Conservation (phyloP, 2,329 filamentous ascomycete genomes). For the Aspergillus tamarii region DNA sequence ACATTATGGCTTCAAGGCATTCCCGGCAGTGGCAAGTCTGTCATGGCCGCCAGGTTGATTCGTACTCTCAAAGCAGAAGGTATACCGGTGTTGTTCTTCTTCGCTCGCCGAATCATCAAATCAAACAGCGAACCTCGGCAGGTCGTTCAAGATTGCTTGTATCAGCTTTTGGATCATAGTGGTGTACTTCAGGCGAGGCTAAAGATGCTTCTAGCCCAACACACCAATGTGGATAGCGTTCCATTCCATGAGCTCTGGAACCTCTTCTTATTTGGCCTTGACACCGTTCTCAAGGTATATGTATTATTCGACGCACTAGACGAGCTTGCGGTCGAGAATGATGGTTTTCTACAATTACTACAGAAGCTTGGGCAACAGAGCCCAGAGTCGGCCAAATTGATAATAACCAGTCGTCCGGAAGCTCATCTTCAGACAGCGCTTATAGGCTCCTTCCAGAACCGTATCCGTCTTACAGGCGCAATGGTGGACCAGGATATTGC, state of each 20-base stretch:
- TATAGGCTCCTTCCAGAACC: background rate
- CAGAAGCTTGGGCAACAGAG: background rate
- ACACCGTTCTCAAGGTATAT: background rate
- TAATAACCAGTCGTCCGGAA: background rate
- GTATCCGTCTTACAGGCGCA: background rate
- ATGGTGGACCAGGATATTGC: background rate
- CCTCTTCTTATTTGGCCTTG: background rate
- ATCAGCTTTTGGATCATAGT: background rate
- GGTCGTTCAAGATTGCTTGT: background rate
- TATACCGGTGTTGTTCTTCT: constrained; percentile 21
- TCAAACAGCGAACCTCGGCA: constrained; percentile 23
- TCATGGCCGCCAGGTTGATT: constrained; percentile 25
- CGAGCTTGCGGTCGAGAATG: background rate
- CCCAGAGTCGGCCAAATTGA: background rate
- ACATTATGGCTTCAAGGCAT: constrained; percentile 29
- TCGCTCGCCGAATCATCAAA: constrained; percentile 26
- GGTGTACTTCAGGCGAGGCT: background rate
- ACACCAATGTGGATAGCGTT: background rate
- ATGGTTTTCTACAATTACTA: background rate
- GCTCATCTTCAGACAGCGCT: background rate
- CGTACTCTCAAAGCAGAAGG: constrained; percentile 7
- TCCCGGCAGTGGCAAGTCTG: constrained; percentile 29
- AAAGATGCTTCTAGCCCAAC: background rate
- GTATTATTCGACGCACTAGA: background rate
- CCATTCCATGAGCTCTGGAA: background rate